Conservation (phyloP, 352 stramenopile genomes). For the Phytophthora meadii region DNA sequence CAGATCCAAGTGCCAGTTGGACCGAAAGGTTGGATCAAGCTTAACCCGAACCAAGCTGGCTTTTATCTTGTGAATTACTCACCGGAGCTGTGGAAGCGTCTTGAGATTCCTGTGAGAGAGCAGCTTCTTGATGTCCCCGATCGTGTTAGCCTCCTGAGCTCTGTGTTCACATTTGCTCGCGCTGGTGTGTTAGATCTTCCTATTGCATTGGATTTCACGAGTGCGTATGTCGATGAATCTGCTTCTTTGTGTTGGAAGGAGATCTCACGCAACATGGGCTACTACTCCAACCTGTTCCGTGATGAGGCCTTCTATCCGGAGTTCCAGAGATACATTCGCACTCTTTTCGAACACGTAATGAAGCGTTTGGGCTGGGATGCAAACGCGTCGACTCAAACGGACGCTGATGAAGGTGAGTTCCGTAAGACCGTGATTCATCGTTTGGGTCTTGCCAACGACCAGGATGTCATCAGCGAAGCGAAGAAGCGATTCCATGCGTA, state of each 20-base stretch:
- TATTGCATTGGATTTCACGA: constrained; percentile 68
- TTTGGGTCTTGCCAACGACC: constrained; percentile 57
- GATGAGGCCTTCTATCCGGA: constrained; percentile 62
- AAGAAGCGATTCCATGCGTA: constrained; percentile 65
- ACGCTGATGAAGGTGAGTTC: constrained; percentile 66
- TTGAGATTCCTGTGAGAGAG: constrained; percentile 67
- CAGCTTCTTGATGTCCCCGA: constrained; percentile 80
- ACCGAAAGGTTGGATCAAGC: constrained; percentile 91
- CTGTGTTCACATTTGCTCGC: constrained; percentile 91
- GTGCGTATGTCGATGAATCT: constrained; percentile 60
- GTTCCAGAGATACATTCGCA: constrained; percentile 62
- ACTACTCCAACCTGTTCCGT: constrained; percentile 61
- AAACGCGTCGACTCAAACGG: constrained; percentile 23
- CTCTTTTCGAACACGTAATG: constrained; percentile 66
- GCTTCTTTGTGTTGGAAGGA: constrained; percentile 76
- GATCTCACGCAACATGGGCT: constrained; percentile 57
- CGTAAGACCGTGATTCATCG: constrained; percentile 65
- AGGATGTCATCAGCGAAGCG: constrained; percentile 58
- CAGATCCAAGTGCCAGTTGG: constrained; percentile 64
- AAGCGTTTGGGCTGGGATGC: constrained; percentile 60
- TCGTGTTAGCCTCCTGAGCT: constrained; percentile 92
- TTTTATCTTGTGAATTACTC: constrained; percentile 96
- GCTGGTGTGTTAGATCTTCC: constrained; percentile 55
- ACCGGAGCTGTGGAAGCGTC: constrained; percentile 81
- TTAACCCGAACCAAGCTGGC: constrained; percentile 95